These are phyloP conservation scores for Taiozyma onychis DNA, from an alignment of 1,139 yeast genomes.

Conservation along the genomic window DNA sequence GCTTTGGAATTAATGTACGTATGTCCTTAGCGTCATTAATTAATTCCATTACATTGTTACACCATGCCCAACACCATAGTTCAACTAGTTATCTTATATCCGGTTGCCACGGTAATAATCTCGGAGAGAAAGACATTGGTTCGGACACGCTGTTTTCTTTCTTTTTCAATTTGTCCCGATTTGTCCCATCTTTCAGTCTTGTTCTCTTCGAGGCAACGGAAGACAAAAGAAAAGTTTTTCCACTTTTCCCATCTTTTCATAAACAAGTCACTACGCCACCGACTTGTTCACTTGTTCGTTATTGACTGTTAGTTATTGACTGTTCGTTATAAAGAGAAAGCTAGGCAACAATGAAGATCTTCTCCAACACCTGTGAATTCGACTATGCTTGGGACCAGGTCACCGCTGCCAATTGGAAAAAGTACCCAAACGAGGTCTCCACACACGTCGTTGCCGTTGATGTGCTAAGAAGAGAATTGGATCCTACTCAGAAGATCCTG, in stretches of 20 bases:
- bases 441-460: slow-evolving; percentile 96
- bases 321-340: not conserved
- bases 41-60: too few relatives aligned
- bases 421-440: slow-evolving; percentile 89
- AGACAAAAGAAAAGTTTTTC: not conserved
- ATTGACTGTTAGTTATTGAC: too few relatives aligned
- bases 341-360: slow-evolving; percentile 57
- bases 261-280: not conserved
- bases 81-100: not conserved
- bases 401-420: slow-evolving; percentile 94
- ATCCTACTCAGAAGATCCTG: slow-evolving; percentile 48
- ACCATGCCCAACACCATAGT: too few relatives aligned
- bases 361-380: slow-evolving; percentile 62
- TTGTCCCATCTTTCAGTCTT: too few relatives aligned
- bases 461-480: slow-evolving; percentile 66
- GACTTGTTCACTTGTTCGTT: not conserved
- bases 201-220: too few relatives aligned
- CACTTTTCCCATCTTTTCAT: not conserved
- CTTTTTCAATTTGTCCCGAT: not conserved
- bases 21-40: too few relatives aligned
- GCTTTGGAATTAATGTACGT: too few relatives aligned
- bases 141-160: too few relatives aligned
- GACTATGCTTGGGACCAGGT: slow-evolving; percentile 91
- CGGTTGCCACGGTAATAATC: not conserved
- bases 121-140: too few relatives aligned